Percentiles rank a stretch among this genome's conserved stretches.
phyloP scores from a whole-genome alignment of 2,329 filamentous ascomycete species.

The Diaporthe nobilis region DNA sequence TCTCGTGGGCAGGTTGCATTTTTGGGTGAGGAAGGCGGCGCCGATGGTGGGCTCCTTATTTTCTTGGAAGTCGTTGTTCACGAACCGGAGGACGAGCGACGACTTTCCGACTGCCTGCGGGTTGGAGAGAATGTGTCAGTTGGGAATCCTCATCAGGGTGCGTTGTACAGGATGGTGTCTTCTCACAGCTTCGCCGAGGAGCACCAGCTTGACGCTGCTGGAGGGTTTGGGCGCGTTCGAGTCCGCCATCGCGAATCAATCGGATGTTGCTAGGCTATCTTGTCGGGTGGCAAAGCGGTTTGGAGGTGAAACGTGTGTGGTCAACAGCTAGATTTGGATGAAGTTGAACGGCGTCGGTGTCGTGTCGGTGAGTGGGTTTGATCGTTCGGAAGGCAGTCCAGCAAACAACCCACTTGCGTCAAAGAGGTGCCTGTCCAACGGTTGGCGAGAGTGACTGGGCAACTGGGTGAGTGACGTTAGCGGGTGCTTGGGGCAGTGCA shows the following conservation, averaged over 20 bases:
- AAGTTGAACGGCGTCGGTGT: slow-evolving; percentile 22
- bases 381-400: slow-evolving; percentile 9
- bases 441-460: slow-evolving; percentile 24
- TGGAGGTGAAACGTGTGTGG: slow-evolving; percentile 12
- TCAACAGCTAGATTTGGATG: neutral
- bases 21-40: slow-evolving; percentile 98
- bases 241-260: slow-evolving; percentile 74
- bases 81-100: slow-evolving; percentile 96
- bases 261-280: slow-evolving; percentile 31
- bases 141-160: neutral
- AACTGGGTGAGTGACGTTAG: slow-evolving; percentile 30
- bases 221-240: slow-evolving; percentile 89
- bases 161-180: slow-evolving; percentile 81
- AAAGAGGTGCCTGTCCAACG: slow-evolving; percentile 30
- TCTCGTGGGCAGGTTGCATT: slow-evolving; percentile 93
- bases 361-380: slow-evolving; percentile 25
- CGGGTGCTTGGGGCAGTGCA: slow-evolving; percentile 22
- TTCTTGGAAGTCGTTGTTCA: slow-evolving; percentile 99
- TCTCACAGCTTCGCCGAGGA: slow-evolving; percentile 96
- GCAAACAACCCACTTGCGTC: slow-evolving; percentile 25
- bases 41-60: slow-evolving; percentile 99
- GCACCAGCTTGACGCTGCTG: slow-evolving; percentile 99
- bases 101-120: slow-evolving; percentile 70
- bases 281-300: slow-evolving; percentile 4
- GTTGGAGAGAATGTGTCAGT: slow-evolving; percentile 24